Base-by-base conservation (phyloP, 495 filamentous ascomycete species). In the Hypomontagnella monticulosa region DNA sequence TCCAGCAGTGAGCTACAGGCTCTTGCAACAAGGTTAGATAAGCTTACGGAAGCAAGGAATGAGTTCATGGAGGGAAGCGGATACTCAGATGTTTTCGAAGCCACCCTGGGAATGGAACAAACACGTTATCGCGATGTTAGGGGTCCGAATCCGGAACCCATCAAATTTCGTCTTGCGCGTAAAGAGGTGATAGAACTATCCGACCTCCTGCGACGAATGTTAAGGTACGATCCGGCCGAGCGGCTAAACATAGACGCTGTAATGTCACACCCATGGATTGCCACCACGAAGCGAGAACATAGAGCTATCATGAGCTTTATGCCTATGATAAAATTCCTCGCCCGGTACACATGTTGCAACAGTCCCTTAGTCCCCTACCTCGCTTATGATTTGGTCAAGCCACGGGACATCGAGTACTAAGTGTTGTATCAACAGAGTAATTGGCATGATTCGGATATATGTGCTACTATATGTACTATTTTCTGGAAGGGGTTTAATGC, bases 181-280 rank as follows among this genome's bases (percentile, higher is more conserved):
- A 6, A 53, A 11, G 50, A 67, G 1, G 46, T 53, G 9, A 1
- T 57, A 5, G 46, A 32, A 10, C 5, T 67, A 11, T 42, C 50
- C 2, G 57, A 61, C 11, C 51, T 61, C n/a, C 4, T 67, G 11
- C 6, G 44, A 0, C 16, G 19, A 3, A 48, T 67, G 52, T 1
- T 67, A 8, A 57, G 18, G 30, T 67, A 67, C 44, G 41, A 62
- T 0, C 63, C 57, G 7, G 43, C 11, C 0, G 57, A 46, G 1
- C 63, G 63, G 5, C 52, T 61, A 10, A 27, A 4, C 6, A 61
- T 42, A 0, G 11, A 20, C 0, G 2, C 5, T 0, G 47, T 67
- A 11, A 16, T 57, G 38, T 40, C 44, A 30, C 63, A 67, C 27
- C 51, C 46, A n/a, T 67, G 63, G 63, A 23, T 51, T 19, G 12